These are phyloP conservation scores for Candida boidinii DNA, from an alignment of 805 yeast genomes.

Conservation along the genomic window DNA sequence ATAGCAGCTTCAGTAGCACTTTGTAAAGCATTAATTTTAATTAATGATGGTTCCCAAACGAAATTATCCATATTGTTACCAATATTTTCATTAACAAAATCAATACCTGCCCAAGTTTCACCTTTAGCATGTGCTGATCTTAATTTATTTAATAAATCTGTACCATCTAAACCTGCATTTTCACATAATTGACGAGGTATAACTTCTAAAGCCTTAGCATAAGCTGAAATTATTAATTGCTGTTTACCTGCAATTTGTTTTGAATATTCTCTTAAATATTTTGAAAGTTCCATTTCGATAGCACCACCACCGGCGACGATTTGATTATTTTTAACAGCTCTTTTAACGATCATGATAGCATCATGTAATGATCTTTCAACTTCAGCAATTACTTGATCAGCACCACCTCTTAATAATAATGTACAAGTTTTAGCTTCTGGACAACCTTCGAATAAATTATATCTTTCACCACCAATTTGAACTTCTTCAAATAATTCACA, in stretches of 20 bases:
- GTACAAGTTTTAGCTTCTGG: conserved; percentile 92
- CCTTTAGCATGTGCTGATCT: conserved; percentile 94
- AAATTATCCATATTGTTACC: conserved; percentile 79
- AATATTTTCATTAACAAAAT: conserved; percentile 74
- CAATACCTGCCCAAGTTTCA: conserved; percentile 87
- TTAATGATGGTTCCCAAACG: conserved; percentile 98
- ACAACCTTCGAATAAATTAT: conserved; percentile 87
- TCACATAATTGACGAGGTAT: conserved; percentile 97
- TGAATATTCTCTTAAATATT: conserved; percentile 77
- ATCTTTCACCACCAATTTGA: conserved; percentile 94
- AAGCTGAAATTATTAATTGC: conserved; percentile 85
- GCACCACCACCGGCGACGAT: conserved; percentile 99
- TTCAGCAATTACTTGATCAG: conserved; percentile 97
- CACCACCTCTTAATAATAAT: conserved; percentile 91
- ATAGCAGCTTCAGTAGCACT: conserved; percentile 97
- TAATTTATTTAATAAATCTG: conserved; percentile 84
- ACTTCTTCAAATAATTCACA: conserved; percentile 84
- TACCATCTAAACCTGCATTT: conserved; percentile 97
- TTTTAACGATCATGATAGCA: conserved; percentile 96
- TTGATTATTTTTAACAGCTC: conserved; percentile 79
- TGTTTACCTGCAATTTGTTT: conserved; percentile 91
- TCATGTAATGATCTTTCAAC: conserved; percentile 97
- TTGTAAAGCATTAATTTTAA: conserved; percentile 86
- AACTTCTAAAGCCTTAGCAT: conserved; percentile 89
- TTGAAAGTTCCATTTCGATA: conserved; percentile 93